These are phyloP conservation scores for Blastomyces silverae DNA, from an alignment of 2,329 filamentous ascomycete genomes.

Conservation along the genomic window DNA sequence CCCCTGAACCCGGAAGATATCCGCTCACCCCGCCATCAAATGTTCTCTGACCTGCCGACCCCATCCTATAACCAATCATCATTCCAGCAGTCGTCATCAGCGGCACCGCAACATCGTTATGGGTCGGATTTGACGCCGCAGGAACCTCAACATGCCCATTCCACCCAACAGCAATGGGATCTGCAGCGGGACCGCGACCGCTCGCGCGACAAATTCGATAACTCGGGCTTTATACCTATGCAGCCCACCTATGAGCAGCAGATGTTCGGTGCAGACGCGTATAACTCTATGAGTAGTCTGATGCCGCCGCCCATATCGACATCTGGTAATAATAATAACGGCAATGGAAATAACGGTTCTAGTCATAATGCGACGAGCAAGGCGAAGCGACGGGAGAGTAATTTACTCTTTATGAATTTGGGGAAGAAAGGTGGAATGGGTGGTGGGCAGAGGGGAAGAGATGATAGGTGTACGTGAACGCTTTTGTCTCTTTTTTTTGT, in stretches of 20 bases:
- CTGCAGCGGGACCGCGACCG: constrained; percentile 9
- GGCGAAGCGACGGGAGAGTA: constrained; percentile 45
- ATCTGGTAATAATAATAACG: constrained; percentile 20
- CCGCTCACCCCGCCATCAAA: constrained; percentile 58
- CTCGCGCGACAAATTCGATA: constrained; percentile 38
- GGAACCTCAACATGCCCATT: constrained; percentile 27
- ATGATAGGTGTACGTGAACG: constrained; percentile 6
- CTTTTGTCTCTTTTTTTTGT: neutral
- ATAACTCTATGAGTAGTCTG: constrained; percentile 37
- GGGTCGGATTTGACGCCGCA: constrained; percentile 14
- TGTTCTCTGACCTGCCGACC: constrained; percentile 60
- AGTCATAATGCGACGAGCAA: constrained; percentile 28
- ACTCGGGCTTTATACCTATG: constrained; percentile 48
- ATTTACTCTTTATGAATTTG: constrained; percentile 42
- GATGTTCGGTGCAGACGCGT: constrained; percentile 28
- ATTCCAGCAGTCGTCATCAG: constrained; percentile 32
- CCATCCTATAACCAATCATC: constrained; percentile 55
- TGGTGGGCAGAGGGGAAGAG: constrained; percentile 1
- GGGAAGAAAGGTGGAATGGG: constrained; percentile 25
- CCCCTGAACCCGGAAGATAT: constrained; percentile 51
- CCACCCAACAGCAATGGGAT: constrained; percentile 20
- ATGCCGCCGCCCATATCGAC: constrained; percentile 28
- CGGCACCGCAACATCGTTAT: neutral
- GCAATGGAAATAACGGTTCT: neutral
- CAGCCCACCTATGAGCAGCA: constrained; percentile 45